Evolutionary conservation across 2,329 filamentous ascomycete genomes (phyloP), one percentile per base, ranked within the genome.

Genomic region (Ophiostoma pallidulum): DNA sequence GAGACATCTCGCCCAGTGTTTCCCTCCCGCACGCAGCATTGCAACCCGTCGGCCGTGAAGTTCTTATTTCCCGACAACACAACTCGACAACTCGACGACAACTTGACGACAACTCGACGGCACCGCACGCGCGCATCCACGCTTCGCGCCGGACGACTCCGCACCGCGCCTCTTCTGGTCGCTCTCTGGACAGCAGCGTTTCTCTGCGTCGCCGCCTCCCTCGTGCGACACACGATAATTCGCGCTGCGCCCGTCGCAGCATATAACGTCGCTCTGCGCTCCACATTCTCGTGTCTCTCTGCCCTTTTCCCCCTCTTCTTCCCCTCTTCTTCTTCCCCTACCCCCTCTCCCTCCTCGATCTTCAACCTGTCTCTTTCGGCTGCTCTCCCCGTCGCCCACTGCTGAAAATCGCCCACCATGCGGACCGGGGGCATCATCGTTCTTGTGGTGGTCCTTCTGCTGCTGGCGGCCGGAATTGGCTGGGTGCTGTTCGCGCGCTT

Each of bases 401-500:
- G 20, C 20, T 42, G 8, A 18, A n/a, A 2, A 26, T 47, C 50
- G 40, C 18, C 43, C 53, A 67, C 55, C 52, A 81, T 81, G 74
- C 73, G 73, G 54, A 67, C 76, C 43, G 71, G 75, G 55, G 80
- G 82, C 60, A 75, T 82, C 53, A 79, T 90, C 67, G 75, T 89
- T 63, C 80, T 94, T 61, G 74, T 87, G 59, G 64, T 91, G 59
- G 58, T 87, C 56, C 67, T 88, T 56, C 62, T 86, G 58, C 60
- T 78, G 46, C 51, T 82, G 47, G 64, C 70, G 47, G 77, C 66
- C 22, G 79, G 69, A 49, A 65, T 74, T 48, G 80, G 74, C 59
- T 91, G 83, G 80, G 68, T 88, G 51, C 65, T 80, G 59, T 89
- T 82, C 60, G 80, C 81, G 26, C 83, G 86, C 59, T 71, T 83